Percentiles rank a stretch among this genome's conserved stretches.
Evolutionary conservation across 2,329 filamentous ascomycete genomes (phyloP).

Genomic region (Canariomyces notabilis): DNA sequence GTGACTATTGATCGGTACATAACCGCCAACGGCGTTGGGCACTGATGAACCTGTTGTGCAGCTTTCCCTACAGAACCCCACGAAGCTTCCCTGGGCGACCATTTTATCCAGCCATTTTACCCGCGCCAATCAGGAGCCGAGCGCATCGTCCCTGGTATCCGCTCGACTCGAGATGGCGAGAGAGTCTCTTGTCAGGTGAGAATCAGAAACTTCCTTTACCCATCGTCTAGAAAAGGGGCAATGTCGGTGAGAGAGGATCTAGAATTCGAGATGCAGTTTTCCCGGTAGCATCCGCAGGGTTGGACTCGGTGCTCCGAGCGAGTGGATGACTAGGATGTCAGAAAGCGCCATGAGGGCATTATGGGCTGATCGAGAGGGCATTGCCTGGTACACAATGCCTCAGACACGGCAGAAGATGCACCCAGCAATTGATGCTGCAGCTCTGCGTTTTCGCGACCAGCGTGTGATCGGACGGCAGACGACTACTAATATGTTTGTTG

Average conservation of each 20-base stretch:
- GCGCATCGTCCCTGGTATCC: conserved; percentile 19
- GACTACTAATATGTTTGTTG: neutral
- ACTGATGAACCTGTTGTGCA: conserved; percentile 13
- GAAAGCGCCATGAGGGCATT: conserved; percentile 15
- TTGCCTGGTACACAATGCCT: neutral
- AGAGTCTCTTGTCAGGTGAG: conserved; percentile 23
- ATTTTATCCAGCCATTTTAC: conserved; percentile 30
- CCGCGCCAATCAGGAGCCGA: conserved; percentile 30
- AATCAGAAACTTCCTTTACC: conserved; percentile 21
- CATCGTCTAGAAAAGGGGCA: conserved; percentile 4
- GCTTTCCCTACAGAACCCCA: conserved; percentile 13
- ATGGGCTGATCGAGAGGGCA: conserved; percentile 16
- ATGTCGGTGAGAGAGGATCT: conserved; percentile 7
- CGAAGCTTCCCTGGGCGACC: conserved; percentile 10
- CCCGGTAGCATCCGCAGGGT: conserved; percentile 1
- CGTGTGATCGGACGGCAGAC: conserved; percentile 11
- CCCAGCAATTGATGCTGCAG: neutral
- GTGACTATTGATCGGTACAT: too few relatives aligned
- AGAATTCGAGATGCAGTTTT: neutral
- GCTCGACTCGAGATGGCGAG: conserved; percentile 14
- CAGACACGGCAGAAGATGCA: neutral
- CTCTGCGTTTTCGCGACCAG: conserved; percentile 9
- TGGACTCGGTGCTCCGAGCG: conserved; percentile 9
- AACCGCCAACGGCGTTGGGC: conserved; percentile 1
- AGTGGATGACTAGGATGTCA: conserved; percentile 9